A percentile compares a stretch with the other conserved stretches of the same genome.
These are phyloP conservation scores for Candida awuae DNA, from an alignment of 805 yeast species.

Conservation along the genomic window DNA sequence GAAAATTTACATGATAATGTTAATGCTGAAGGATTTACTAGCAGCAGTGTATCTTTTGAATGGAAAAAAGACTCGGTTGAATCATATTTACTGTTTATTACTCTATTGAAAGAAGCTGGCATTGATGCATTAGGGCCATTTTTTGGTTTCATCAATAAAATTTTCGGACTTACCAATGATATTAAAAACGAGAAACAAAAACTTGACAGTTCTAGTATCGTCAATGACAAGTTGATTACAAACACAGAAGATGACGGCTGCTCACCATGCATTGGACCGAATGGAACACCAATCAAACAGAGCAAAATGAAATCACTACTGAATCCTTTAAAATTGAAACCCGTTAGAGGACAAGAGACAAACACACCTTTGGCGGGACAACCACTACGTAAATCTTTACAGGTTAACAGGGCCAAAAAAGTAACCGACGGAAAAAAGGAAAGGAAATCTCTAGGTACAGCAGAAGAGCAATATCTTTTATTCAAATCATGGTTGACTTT, in stretches of 20 bases:
- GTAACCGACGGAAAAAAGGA: background rate
- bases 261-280: conserved; percentile 11
- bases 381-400: conserved; percentile 5
- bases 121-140: conserved; percentile 46
- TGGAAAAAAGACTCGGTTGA: conserved; percentile 48
- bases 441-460: too few relatives aligned
- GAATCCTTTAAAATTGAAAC: background rate
- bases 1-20: conserved; percentile 33
- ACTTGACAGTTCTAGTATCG: too few relatives aligned
- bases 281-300: background rate
- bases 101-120: conserved; percentile 53
- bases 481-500: conserved; percentile 73
- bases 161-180: too few relatives aligned
- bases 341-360: background rate
- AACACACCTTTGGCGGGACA: too few relatives aligned
- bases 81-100: conserved; percentile 66
- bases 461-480: conserved; percentile 34
- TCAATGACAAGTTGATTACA: too few relatives aligned
- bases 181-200: too few relatives aligned
- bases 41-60: too few relatives aligned
- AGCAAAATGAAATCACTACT: background rate
- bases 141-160: too few relatives aligned
- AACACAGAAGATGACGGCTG: conserved; percentile 7
- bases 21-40: conserved; percentile 26
- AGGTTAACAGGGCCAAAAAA: background rate